phyloP scores from a whole-genome alignment of 2,329 filamentous ascomycete species.

The Zymoseptoria passerinii region DNA sequence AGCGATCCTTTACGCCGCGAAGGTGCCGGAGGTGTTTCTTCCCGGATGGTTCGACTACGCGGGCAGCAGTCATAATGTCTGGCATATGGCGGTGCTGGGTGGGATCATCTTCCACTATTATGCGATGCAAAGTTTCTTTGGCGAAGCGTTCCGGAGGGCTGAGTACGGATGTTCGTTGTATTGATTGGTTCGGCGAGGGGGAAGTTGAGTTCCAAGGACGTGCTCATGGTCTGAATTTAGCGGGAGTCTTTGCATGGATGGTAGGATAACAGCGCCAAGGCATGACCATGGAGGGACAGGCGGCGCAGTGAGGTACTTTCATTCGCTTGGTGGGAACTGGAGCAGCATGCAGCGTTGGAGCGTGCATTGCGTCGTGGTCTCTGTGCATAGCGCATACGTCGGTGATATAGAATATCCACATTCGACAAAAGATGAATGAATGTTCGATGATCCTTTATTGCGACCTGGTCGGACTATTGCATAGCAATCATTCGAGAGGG shows the following conservation, averaged over 20 bases:
- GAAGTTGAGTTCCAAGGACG: neutral
- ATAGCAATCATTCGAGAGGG: too few relatives aligned
- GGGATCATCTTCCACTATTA: constrained; percentile 96
- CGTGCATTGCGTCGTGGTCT: neutral
- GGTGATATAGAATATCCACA: neutral
- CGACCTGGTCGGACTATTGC: too few relatives aligned
- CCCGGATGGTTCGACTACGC: constrained; percentile 93
- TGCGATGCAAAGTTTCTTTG: constrained; percentile 93
- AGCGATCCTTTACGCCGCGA: constrained; percentile 80
- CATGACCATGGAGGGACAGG: neutral
- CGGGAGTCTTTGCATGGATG: neutral
- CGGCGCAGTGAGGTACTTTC: neutral
- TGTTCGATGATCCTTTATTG: too few relatives aligned
- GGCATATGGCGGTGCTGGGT: constrained; percentile 89
- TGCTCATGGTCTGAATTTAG: neutral
- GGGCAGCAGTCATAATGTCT: constrained; percentile 92
- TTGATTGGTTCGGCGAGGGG: constrained; percentile 4
- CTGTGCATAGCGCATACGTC: neutral
- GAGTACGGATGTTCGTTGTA: constrained; percentile 24
- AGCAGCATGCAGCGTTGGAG: neutral
- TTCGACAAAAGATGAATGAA: neutral
- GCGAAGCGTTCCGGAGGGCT: constrained; percentile 39
- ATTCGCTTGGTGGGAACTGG: neutral
- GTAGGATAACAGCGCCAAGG: neutral
- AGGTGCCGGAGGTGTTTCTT: constrained; percentile 85